phyloP scores from a whole-genome alignment of 2,329 filamentous ascomycete genomes.

The Calonectria fujianensis region DNA sequence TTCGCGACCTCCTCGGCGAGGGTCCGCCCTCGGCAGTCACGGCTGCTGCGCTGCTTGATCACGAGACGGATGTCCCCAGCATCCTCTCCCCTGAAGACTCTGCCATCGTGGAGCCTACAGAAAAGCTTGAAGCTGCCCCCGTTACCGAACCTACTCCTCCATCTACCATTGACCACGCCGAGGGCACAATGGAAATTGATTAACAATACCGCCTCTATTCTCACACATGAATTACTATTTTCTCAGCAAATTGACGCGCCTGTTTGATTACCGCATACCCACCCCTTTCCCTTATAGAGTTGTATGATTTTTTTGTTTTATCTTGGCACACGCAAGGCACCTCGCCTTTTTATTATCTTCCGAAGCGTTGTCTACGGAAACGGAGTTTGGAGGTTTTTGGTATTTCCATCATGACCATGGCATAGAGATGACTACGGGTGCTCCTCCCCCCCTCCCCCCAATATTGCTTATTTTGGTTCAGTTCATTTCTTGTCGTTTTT shows the following conservation, averaged over 20 bases:
- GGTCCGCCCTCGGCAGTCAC: constrained; percentile 49
- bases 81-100: constrained; percentile 55
- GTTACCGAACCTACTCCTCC: constrained; percentile 64
- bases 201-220: constrained; percentile 45
- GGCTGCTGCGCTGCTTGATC: constrained; percentile 44
- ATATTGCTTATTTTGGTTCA: constrained; percentile 39
- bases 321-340: constrained; percentile 21
- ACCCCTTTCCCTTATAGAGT: constrained; percentile 44
- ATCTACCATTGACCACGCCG: constrained; percentile 63
- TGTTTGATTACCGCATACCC: constrained; percentile 47
- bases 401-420: constrained; percentile 51
- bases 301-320: constrained; percentile 42
- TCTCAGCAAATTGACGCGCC: constrained; percentile 43
- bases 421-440: constrained; percentile 53
- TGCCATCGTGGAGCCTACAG: constrained; percentile 55
- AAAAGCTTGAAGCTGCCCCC: constrained; percentile 57
- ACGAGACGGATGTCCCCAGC: constrained; percentile 51
- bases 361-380: constrained; percentile 47
- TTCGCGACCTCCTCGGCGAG: constrained; percentile 64
- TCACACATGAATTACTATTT: constrained; percentile 36
- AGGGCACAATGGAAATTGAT: constrained; percentile 64
- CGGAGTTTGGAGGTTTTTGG: constrained; percentile 50
- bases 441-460: constrained; percentile 33
- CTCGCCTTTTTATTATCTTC: constrained; percentile 32
- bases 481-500: constrained; percentile 23